These are phyloP conservation scores for Cenchrus purpureus DNA, from an alignment of 176 grass and related monocot genomes.

Conservation along the genomic window DNA sequence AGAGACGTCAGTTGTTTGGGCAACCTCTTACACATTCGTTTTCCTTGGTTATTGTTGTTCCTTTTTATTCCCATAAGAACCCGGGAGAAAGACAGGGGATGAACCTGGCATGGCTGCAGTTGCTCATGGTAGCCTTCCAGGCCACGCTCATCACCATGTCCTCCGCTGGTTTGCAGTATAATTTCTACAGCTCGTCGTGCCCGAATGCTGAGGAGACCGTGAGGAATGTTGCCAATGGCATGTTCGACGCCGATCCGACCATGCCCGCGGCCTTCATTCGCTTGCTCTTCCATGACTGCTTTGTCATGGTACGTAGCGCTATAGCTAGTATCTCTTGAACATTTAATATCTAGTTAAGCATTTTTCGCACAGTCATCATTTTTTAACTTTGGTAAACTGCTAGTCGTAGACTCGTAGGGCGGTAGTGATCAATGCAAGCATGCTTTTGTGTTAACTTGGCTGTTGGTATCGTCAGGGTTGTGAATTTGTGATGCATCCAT, in stretches of 20 bases:
- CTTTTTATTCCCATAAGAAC: background rate
- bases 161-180: constrained; percentile 30
- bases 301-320: constrained; percentile 39
- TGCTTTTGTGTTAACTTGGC: background rate
- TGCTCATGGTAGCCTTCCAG: constrained; percentile 33
- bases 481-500: constrained; percentile 42
- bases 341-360: background rate
- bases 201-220: constrained; percentile 44
- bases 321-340: background rate
- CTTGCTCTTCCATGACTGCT: constrained; percentile 62
- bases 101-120: constrained; percentile 15
- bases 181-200: constrained; percentile 51
- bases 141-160: constrained; percentile 26
- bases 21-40: background rate
- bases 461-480: constrained; percentile 39
- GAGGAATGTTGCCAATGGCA: constrained; percentile 22
- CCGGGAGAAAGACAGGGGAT: background rate
- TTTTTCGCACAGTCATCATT: too few species aligned
- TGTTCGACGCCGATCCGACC: constrained; percentile 25
- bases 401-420: too few species aligned
- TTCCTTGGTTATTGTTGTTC: background rate
- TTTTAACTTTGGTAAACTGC: too few species aligned
- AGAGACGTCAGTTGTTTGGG: background rate
- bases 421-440: background rate
- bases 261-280: constrained; percentile 43